A percentile compares a stretch with the other conserved stretches of the same genome.
phyloP scores from a whole-genome alignment of 2,329 filamentous ascomycete species.

The Sporothrix mexicana region DNA sequence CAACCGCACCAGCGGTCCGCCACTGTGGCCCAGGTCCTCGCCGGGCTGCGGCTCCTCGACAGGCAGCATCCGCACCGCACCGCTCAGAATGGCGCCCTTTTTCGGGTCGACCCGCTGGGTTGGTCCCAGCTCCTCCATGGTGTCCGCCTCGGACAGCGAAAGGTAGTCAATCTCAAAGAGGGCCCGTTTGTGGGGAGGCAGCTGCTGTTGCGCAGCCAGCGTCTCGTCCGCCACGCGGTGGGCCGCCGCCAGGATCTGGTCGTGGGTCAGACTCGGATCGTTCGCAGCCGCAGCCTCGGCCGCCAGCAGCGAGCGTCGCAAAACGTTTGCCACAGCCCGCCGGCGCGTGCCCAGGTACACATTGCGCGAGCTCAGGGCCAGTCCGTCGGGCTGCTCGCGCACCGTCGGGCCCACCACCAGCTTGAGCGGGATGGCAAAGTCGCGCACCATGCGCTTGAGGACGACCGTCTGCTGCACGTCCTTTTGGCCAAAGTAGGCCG shows the following conservation, averaged over 20 bases:
- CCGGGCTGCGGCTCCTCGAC: slow-evolving; percentile 71
- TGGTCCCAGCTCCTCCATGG: slow-evolving; percentile 80
- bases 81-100: slow-evolving; percentile 83
- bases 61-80: slow-evolving; percentile 87
- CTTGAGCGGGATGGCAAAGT: slow-evolving; percentile 80
- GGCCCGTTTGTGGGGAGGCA: slow-evolving; percentile 66
- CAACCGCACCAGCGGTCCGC: slow-evolving; percentile 77
- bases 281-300: slow-evolving; percentile 64
- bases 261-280: slow-evolving; percentile 48
- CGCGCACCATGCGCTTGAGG: slow-evolving; percentile 82
- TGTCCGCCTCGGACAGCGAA: slow-evolving; percentile 83
- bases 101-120: slow-evolving; percentile 64
- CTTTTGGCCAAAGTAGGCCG: slow-evolving; percentile 95
- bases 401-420: slow-evolving; percentile 77
- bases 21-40: slow-evolving; percentile 76
- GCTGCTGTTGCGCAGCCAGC: slow-evolving; percentile 64
- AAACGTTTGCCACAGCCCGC: slow-evolving; percentile 72
- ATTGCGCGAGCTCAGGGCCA: slow-evolving; percentile 92
- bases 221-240: slow-evolving; percentile 62
- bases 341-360: slow-evolving; percentile 84
- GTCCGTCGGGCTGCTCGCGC: slow-evolving; percentile 74
- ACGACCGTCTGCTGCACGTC: slow-evolving; percentile 96
- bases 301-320: slow-evolving; percentile 71
- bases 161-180: slow-evolving; percentile 89
- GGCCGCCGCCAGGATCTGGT: slow-evolving; percentile 74